A percentile compares a stretch with the other conserved stretches of the same genome.
Evolutionary conservation across 768 basidiomycete species (phyloP).

Genomic region (Lentinula sp.): DNA sequence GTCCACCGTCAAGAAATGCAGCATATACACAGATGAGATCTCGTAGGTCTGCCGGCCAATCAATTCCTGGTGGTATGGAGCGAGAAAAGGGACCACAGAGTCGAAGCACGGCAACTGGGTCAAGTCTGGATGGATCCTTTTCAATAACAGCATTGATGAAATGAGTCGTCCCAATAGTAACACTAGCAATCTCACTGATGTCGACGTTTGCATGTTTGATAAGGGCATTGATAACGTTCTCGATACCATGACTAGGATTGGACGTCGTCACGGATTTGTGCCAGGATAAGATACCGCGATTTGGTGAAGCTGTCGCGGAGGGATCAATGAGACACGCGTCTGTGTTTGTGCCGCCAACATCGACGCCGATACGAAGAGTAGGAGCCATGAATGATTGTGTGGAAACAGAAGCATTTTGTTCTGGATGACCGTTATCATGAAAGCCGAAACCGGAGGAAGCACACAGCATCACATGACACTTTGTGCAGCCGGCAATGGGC

Average conservation of each 20-base stretch:
- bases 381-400: background rate
- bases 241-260: conserved; percentile 46
- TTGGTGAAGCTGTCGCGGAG: conserved; percentile 13
- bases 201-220: conserved; percentile 25
- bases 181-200: conserved; percentile 29
- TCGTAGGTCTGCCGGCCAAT: conserved; percentile 42
- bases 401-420: background rate
- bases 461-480: background rate
- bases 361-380: conserved; percentile 6
- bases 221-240: conserved; percentile 32
- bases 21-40: conserved; percentile 28
- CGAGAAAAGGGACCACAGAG: conserved; percentile 48
- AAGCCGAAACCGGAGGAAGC: background rate
- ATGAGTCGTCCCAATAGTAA: conserved; percentile 50
- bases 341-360: conserved; percentile 6
- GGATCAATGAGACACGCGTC: conserved; percentile 10
- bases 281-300: conserved; percentile 22
- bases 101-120: conserved; percentile 50
- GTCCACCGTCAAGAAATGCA: conserved; percentile 22
- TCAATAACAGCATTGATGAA: conserved; percentile 51
- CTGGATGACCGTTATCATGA: background rate
- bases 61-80: conserved; percentile 47
- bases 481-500: background rate
- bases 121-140: conserved; percentile 35
- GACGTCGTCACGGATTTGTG: conserved; percentile 45